Conservation (phyloP, 768 basidiomycete species). For the Inosperma sp. region DNA sequence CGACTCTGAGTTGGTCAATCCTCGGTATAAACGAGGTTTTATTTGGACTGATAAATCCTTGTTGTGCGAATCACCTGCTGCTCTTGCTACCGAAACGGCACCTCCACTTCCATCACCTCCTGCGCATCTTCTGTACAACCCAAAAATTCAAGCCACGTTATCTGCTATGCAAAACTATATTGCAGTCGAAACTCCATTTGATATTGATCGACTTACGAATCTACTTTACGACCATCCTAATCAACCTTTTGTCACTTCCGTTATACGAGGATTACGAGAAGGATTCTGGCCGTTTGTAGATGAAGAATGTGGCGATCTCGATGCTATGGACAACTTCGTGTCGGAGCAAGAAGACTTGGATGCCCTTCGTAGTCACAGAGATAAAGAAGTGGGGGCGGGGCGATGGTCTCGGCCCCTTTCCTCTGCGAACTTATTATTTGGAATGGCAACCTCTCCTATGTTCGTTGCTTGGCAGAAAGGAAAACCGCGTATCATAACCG, state of each 20-base stretch:
- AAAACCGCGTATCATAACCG: no score
- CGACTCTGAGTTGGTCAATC: neutral
- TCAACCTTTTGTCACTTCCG: conserved; percentile 34
- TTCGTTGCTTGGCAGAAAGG: conserved; percentile 31
- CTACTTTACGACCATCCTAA: conserved; percentile 34
- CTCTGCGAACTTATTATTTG: neutral
- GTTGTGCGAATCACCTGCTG: neutral
- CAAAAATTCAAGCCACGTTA: conserved; percentile 21
- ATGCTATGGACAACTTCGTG: conserved; percentile 13
- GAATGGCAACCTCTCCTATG: conserved; percentile 14
- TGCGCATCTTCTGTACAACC: conserved; percentile 13
- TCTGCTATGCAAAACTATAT: conserved; percentile 26
- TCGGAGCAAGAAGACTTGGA: conserved; percentile 7
- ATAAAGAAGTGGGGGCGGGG: conserved; percentile 17
- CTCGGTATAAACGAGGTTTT: conserved; percentile 1
- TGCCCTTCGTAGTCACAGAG: conserved; percentile 24
- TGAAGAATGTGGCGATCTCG: conserved; percentile 17
- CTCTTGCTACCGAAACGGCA: neutral
- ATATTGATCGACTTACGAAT: conserved; percentile 10
- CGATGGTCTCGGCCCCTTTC: conserved; percentile 15
- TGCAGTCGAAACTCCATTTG: conserved; percentile 29
- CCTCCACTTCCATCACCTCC: conserved; percentile 16
- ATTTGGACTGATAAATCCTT: neutral
- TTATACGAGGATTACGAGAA: conserved; percentile 23
- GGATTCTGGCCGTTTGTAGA: conserved; percentile 43